Base-by-base conservation (phyloP, 176 grass and related monocot genomes). In the Themeda triandra region DNA sequence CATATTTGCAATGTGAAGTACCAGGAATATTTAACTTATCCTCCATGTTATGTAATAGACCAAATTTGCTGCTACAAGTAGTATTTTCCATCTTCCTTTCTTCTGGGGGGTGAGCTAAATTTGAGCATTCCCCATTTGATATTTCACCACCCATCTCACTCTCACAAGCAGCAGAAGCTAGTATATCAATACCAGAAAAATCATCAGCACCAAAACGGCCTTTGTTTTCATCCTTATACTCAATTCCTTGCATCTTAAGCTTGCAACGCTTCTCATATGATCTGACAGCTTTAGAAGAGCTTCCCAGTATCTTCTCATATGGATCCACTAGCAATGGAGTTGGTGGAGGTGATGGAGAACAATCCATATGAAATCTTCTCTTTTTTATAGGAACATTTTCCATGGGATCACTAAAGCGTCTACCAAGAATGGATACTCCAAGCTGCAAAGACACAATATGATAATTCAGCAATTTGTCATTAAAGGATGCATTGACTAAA, bases 151-250 rank as follows among this genome's bases (percentile, higher is more conserved):
- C 62, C 46, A 91, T 87, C 67, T 78, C 91, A 85, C 93, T 84
- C 31, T 92, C 86, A 80, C 96, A 99, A 49, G 96, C 96, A 58
- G 89, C 93, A 76, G 90, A 92, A 80, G 96, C 96, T 71, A 99
- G 91, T 89, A 96, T 94, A 71, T 92, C 92, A 89, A 99, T 99
- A 76, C 96, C 96, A 88, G 96, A 96, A 87, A 99, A 99, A 92
- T 96, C 93, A 65, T 33, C 91, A 49, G 23, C 66, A 29, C 81
- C 85, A 79, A 78, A 86, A 66, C 21, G 8, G 18, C 75, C 45
- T 69, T 32, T 87, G 41, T 56, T 86, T 32, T 68, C 77, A 21
- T 84, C 84, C 45, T 40, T 75, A 32, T 54, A 78, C 15, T 88
- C 86, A 51, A 41, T 32, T 71, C 13, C 59, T 56, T 64, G 30